These are phyloP conservation scores for Mercurialis annua DNA, from an alignment of 345 rosid genomes.

Conservation along the genomic window DNA sequence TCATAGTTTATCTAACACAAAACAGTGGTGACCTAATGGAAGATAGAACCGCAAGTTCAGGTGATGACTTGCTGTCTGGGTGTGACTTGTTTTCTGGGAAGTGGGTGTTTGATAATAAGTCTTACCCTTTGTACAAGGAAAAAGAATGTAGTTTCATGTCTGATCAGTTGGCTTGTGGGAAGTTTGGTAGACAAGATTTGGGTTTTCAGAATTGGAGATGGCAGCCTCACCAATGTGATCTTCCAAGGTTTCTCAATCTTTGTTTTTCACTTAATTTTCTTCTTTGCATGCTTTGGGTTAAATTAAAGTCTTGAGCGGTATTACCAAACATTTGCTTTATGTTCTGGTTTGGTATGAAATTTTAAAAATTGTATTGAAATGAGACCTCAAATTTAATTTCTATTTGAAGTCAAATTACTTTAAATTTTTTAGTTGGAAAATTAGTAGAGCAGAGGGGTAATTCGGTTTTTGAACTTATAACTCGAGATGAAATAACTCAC, in stretches of 20 bases:
- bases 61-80: conserved; percentile 12
- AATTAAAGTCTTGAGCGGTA: no score
- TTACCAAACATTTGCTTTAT: no score
- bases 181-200: conserved; percentile 31
- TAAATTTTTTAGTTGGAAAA: no score
- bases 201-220: conserved; percentile 32
- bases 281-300: no score
- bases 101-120: conserved; percentile 30
- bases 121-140: conserved; percentile 31
- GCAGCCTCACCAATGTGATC: conserved; percentile 33
- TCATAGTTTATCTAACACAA: conserved; percentile 44
- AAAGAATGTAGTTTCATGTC: conserved; percentile 28
- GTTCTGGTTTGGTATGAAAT: no score
- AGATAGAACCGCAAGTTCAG: conserved; percentile 6
- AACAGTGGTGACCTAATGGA: conserved; percentile 20
- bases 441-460: no score
- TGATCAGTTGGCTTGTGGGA: conserved; percentile 31
- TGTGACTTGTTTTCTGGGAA: conserved; percentile 28
- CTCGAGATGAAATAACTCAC: no score
- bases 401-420: no score
- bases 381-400: no score
- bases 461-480: no score
- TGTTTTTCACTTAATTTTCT: not conserved
- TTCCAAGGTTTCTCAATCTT: conserved; percentile 20
- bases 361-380: no score